Conservation (phyloP, 371 early-diverging fungal species). For the Rhizopus sp. region DNA sequence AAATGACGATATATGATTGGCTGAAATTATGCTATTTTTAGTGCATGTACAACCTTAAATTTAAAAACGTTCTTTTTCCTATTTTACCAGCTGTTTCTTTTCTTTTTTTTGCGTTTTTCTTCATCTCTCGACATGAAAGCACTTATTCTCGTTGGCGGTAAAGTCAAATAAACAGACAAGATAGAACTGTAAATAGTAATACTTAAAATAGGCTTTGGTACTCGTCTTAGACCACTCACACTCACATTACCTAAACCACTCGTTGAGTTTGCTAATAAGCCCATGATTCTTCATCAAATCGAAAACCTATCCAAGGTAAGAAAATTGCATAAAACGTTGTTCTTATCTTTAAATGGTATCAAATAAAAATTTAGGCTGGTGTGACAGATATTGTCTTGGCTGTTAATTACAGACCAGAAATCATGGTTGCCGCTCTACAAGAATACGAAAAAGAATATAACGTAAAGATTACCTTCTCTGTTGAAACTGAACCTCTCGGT, state of each 20-base stretch:
- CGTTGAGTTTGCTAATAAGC: slow-evolving; percentile 98
- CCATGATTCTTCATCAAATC: slow-evolving; percentile 99
- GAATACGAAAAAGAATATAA: slow-evolving; percentile 89
- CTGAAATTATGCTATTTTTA: no score
- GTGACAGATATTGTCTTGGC: slow-evolving; percentile 98
- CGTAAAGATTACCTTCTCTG: slow-evolving; percentile 96
- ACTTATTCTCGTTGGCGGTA: slow-evolving; percentile 98
- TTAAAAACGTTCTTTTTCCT: background rate
- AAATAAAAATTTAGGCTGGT: slow-evolving; percentile 73
- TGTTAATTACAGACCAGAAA: slow-evolving; percentile 98
- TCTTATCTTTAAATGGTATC: slow-evolving; percentile 51
- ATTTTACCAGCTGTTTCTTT: slow-evolving; percentile 2
- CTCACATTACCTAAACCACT: slow-evolving; percentile 98
- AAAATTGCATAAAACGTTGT: background rate
- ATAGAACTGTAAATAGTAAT: background rate
- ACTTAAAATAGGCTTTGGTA: slow-evolving; percentile 85
- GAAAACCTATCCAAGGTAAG: slow-evolving; percentile 93
- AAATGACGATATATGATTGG: no score
- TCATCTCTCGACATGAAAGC: slow-evolving; percentile 79
- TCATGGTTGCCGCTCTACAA: slow-evolving; percentile 88
- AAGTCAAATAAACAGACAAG: slow-evolving; percentile 1
- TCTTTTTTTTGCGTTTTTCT: slow-evolving; percentile 14
- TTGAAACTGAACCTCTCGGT: slow-evolving; percentile 97
- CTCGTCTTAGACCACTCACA: slow-evolving; percentile 98
- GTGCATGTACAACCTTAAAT: no score